Base-by-base conservation (phyloP, 2,329 filamentous ascomycete species). In the Kalaharituber pfeilii region DNA sequence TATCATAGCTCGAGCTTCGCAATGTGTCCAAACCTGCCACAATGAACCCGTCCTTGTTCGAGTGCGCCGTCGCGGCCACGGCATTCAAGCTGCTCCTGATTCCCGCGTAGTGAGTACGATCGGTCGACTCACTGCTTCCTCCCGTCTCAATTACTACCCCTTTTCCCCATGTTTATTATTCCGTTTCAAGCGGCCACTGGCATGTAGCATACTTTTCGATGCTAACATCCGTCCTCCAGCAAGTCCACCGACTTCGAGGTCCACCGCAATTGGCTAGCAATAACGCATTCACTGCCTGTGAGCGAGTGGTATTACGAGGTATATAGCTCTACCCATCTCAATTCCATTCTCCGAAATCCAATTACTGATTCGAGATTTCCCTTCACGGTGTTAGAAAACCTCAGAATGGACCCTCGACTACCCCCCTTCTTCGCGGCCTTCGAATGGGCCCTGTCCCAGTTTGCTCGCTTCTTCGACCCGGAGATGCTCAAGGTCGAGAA, bases 321-420 rank as follows among this genome's bases (percentile, higher is more conserved):
- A 66, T 57, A 67, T 56, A 53, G 29, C 42, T 25, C 24, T 11
- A 5, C 26, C 29, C 5, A 25, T 28, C 30, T 42, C 2, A 28
- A 20, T 49, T 44, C 29, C 15, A 49, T 25, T 26, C n/a, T 7
- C 18, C 11, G 24, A 7, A 42, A 45, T 27, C 20, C n/a, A 30
- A 51, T 15, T 39, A 15, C 51, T 56, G 18, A 53, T 20, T 24
- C 28, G 51, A 25, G 13, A 49, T 50, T 30, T 47, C 22, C 26
- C 5, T 27, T 29, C 22, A 42, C 28, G 42, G n/a, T 27, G 45
- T 30, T 62, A 81, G 74, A 83, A 88, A 71, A 94, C 88, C 1
- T 98, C 91, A 56, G 86, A 96, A 86, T 98, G 91, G 91, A 98
- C 91, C 0, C 81, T 98, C 65, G 91, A 98, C 71, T 98, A 98